phyloP scores from a whole-genome alignment of 306 rosid genomes.

The cucumber (Cucumis sativus) region Cucumber_9930_V3 NC_026661.2:5750001-5750500 shows the following conservation, averaged over 20 bases:
- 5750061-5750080: conserved; percentile 11
- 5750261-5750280: conserved; percentile 32
- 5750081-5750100: conserved; percentile 21
- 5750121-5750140: conserved; percentile 36
- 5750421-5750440: conserved; percentile 9
- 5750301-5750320: conserved; percentile 33
- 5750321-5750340: neutral
- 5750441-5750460: conserved; percentile 41
- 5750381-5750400: neutral
- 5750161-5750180: conserved; percentile 24
- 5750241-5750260: conserved; percentile 24
- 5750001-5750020: conserved; percentile 32
- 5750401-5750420: conserved; percentile 28
- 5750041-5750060: conserved; percentile 25
- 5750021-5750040: conserved; percentile 20
- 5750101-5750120: conserved; percentile 13
- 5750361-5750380: neutral
- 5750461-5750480: conserved; percentile 27
- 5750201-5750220: conserved; percentile 51
- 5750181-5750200: conserved; percentile 10
- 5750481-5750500: conserved; percentile 56
- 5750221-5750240: conserved; percentile 28
- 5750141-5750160: conserved; percentile 30
- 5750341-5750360: neutral
- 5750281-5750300: conserved; percentile 32